These are phyloP conservation scores for Macaranga tanarius DNA, from an alignment of 441 rosid species.

Conservation along the genomic window DNA sequence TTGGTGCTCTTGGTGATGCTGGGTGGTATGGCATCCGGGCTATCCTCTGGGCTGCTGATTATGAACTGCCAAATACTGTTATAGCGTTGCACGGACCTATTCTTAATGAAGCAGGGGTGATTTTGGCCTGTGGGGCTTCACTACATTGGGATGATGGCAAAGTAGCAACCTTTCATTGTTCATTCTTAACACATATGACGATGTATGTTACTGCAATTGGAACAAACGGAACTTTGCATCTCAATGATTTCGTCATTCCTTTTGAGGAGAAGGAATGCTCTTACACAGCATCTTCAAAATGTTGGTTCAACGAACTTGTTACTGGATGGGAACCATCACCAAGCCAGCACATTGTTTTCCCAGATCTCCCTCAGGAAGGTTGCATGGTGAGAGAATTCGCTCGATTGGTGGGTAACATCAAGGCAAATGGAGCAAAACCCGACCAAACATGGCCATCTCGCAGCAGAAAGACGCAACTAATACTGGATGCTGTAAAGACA, in stretches of 20 bases:
- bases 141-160: slow-evolving; percentile 60
- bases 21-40: slow-evolving; percentile 79
- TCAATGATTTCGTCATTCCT: slow-evolving; percentile 63
- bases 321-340: slow-evolving; percentile 45
- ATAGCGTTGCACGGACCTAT: slow-evolving; percentile 47
- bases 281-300: slow-evolving; percentile 40
- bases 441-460: slow-evolving; percentile 56
- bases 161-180: slow-evolving; percentile 61
- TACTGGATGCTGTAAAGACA: slow-evolving; percentile 61
- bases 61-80: slow-evolving; percentile 61
- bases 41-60: slow-evolving; percentile 54
- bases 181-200: slow-evolving; percentile 67
- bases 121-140: slow-evolving; percentile 69
- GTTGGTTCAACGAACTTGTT: slow-evolving; percentile 45
- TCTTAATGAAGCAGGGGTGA: slow-evolving; percentile 57
- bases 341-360: slow-evolving; percentile 43
- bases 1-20: slow-evolving; percentile 80
- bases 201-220: slow-evolving; percentile 67
- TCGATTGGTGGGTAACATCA: slow-evolving; percentile 47
- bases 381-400: slow-evolving; percentile 78
- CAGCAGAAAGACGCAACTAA: slow-evolving; percentile 66
- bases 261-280: slow-evolving; percentile 55
- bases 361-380: slow-evolving; percentile 63
- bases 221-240: slow-evolving; percentile 53
- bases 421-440: slow-evolving; percentile 53